phyloP scores from a whole-genome alignment of 805 yeast species.

The Nakazawaea populi region DNA sequence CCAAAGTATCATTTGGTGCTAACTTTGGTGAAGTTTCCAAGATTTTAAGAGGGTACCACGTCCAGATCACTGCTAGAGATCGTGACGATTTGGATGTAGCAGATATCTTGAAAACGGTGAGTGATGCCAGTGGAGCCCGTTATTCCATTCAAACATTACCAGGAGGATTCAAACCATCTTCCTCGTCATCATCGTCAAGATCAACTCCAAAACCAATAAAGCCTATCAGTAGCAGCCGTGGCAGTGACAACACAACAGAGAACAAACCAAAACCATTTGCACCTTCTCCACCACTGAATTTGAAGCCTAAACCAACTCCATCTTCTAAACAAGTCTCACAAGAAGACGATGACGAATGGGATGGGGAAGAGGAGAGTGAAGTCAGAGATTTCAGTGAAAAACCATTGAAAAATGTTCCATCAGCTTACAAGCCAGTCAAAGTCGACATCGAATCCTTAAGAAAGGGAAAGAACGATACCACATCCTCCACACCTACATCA shows the following conservation, averaged over 20 bases:
- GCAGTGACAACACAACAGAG: background rate
- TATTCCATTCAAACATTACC: conserved; percentile 56
- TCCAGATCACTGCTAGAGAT: conserved; percentile 95
- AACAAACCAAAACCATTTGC: conserved; percentile 32
- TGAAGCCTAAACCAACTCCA: conserved; percentile 10
- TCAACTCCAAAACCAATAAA: conserved; percentile 22
- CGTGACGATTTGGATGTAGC: conserved; percentile 79
- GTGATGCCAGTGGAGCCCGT: conserved; percentile 94
- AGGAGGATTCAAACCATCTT: background rate
- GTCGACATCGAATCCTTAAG: conserved; percentile 54
- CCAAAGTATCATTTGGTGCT: conserved; percentile 68
- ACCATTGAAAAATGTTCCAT: conserved; percentile 48
- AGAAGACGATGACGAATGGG: conserved; percentile 61
- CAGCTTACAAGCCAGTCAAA: conserved; percentile 63
- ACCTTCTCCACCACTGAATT: conserved; percentile 24
- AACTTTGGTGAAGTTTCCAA: conserved; percentile 73
- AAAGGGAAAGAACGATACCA: conserved; percentile 39
- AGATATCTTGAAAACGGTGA: conserved; percentile 68
- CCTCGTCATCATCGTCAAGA: conserved; percentile 2
- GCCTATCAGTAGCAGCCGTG: background rate
- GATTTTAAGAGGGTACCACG: conserved; percentile 78
- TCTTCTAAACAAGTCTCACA: background rate
- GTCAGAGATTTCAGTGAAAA: conserved; percentile 45
- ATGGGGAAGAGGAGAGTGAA: conserved; percentile 53
- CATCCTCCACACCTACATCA: conserved; percentile 32